Conservation (phyloP, 176 grass and related monocot species). For the Ananas comosus region DNA sequence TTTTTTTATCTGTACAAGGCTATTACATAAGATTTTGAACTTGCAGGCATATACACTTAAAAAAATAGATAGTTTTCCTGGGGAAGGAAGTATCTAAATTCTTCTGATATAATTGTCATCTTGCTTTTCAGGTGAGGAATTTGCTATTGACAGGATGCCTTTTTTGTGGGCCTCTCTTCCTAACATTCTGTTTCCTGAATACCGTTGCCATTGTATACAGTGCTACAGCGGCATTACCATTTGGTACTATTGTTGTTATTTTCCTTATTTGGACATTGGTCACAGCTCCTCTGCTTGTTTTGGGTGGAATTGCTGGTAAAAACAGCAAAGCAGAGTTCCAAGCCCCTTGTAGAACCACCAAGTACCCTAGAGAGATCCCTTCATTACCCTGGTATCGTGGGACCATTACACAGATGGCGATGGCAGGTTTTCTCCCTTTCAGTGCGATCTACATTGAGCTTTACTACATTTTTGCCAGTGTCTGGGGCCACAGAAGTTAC, state of each 20-base stretch:
- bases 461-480: slow-evolving; percentile 98
- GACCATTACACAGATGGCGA: slow-evolving; percentile 88
- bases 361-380: slow-evolving; percentile 91
- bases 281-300: slow-evolving; percentile 84
- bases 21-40: too few species aligned
- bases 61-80: too few species aligned
- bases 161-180: slow-evolving; percentile 85
- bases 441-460: slow-evolving; percentile 97
- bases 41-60: too few species aligned
- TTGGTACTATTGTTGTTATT: slow-evolving; percentile 94
- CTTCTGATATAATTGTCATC: not conserved
- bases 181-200: slow-evolving; percentile 96
- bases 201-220: slow-evolving; percentile 94
- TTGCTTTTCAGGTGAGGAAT: slow-evolving; percentile 76
- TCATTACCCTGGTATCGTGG: slow-evolving; percentile 74
- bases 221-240: slow-evolving; percentile 85
- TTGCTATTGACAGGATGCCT: slow-evolving; percentile 83
- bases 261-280: slow-evolving; percentile 95
- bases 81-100: not conserved
- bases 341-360: slow-evolving; percentile 81
- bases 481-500: slow-evolving; percentile 96
- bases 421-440: slow-evolving; percentile 96
- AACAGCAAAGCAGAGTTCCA: slow-evolving; percentile 86
- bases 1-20: too few species aligned
- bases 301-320: slow-evolving; percentile 97